These are phyloP conservation scores for Rhodotorula glutinis DNA, from an alignment of 1,284 basidiomycete genomes.

Conservation along the genomic window DNA sequence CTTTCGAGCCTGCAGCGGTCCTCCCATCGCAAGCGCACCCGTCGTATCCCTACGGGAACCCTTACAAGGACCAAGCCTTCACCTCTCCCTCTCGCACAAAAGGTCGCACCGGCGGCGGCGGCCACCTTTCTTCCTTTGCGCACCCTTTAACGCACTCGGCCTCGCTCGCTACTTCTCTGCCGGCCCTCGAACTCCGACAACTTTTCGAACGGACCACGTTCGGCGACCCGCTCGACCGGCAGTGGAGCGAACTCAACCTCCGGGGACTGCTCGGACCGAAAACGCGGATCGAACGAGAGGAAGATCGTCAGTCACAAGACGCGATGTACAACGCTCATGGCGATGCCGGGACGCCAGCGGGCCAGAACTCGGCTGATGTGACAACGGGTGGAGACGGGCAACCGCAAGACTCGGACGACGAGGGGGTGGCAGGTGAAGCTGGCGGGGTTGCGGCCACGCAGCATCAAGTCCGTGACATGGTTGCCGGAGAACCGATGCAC, in stretches of 20 bases:
- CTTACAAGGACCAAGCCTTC: conserved; percentile 33
- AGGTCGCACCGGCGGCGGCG: background rate
- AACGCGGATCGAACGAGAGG: conserved; percentile 9
- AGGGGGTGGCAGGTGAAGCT: background rate
- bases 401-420: conserved; percentile 7
- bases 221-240: conserved; percentile 23
- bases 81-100: conserved; percentile 4
- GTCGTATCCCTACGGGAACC: conserved; percentile 45
- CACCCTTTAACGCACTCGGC: conserved; percentile 9
- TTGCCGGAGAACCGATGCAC: background rate
- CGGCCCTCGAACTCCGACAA: conserved; percentile 28
- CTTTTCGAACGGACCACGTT: conserved; percentile 26
- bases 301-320: conserved; percentile 13
- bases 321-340: conserved; percentile 15
- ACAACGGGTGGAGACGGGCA: conserved; percentile 9
- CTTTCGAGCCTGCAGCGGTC: conserved; percentile 22
- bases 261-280: conserved; percentile 14
- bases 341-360: conserved; percentile 29
- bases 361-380: conserved; percentile 28
- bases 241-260: conserved; percentile 30
- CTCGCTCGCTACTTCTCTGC: conserved; percentile 31
- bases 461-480: background rate
- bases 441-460: background rate
- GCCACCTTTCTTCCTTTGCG: conserved; percentile 1
- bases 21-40: conserved; percentile 43